phyloP scores from a whole-genome alignment of 176 grass and related monocot genomes.

The Bonia amplexicaulis region DNA sequence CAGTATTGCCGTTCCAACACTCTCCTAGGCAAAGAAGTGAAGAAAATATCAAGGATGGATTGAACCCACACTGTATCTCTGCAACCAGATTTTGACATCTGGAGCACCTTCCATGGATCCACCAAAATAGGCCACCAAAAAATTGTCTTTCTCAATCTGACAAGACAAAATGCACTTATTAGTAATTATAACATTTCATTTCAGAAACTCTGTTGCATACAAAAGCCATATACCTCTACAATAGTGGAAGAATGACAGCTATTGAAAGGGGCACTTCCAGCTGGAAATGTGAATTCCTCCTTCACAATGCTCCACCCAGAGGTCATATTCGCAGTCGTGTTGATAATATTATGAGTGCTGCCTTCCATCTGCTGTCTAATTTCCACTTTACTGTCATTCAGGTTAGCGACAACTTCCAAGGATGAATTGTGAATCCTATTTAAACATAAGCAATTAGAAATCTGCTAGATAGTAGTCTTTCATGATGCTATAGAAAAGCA shows the following conservation, averaged over 20 bases:
- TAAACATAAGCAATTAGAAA: background rate
- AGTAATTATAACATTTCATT: background rate
- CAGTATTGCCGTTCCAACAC: no score
- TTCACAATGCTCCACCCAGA: conserved; percentile 47
- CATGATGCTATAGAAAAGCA: background rate
- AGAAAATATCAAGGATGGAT: background rate
- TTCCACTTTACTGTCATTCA: background rate
- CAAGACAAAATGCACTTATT: conserved; percentile 21
- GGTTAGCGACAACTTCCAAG: background rate
- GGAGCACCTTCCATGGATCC: conserved; percentile 74
- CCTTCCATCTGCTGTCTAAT: conserved; percentile 17
- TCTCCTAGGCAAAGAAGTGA: background rate
- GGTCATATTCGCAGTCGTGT: conserved; percentile 26
- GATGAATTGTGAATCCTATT: background rate
- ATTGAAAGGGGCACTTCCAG: conserved; percentile 41
- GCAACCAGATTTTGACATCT: conserved; percentile 94
- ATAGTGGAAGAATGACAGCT: conserved; percentile 86
- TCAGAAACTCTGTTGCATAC: background rate
- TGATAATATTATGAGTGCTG: conserved; percentile 3
- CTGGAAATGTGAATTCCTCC: conserved; percentile 50
- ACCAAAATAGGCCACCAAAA: conserved; percentile 90
- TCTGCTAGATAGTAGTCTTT: background rate
- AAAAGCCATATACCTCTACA: conserved; percentile 39
- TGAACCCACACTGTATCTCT: conserved; percentile 75
- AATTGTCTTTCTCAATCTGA: conserved; percentile 50